Base-by-base conservation (phyloP, 176 grass and related monocot species). In the Aegilops sharonensis region DNA sequence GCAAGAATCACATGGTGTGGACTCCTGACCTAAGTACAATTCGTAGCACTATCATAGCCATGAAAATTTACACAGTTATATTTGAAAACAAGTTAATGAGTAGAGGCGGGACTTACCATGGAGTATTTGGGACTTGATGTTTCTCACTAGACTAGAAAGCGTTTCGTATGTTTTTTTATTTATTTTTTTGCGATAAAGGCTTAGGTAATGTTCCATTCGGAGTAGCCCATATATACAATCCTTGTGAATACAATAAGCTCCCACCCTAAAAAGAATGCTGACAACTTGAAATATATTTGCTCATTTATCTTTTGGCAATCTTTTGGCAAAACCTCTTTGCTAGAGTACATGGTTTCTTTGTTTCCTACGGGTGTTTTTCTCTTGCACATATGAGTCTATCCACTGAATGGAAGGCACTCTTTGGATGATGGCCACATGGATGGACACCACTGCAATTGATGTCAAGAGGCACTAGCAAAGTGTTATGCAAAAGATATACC, bases 361-460 rank as follows among this genome's bases (percentile, higher is more conserved):
- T 42, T 42, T 42, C 40, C 15, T 80, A 63, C 27, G 0, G 8
- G 17, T 43, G 64, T 61, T 42, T 45, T 45, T 64, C 56, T 18
- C 9, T 81, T 65, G 29, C 20, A 37, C 63, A 17, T 50, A 27
- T 32, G 50, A 54, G 11, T 11, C 32, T 39, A 40, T 76, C 60
- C 50, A 18, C 15, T 17, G 7, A 76, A 76, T 57, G 69, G 23
- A 76, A 75, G 60, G 70, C 45, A 17, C 31, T 82, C 61, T 87
- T 87, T 82, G 50, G 72, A 68, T 76, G 62, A 77, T 88, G 71
- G 71, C 34, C 71, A 82, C 47, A 74, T 79, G 56, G 81, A 79
- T 85, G 59, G 82, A 85, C 82, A 80, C 0, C 76, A 80, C 68
- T 59, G 4, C 32, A 48, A 72, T 83, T 85, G 14, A 74, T 89